These are phyloP conservation scores for Tillandsia leiboldiana DNA, from an alignment of 176 grass and related monocot species.

Conservation along the genomic window DNA sequence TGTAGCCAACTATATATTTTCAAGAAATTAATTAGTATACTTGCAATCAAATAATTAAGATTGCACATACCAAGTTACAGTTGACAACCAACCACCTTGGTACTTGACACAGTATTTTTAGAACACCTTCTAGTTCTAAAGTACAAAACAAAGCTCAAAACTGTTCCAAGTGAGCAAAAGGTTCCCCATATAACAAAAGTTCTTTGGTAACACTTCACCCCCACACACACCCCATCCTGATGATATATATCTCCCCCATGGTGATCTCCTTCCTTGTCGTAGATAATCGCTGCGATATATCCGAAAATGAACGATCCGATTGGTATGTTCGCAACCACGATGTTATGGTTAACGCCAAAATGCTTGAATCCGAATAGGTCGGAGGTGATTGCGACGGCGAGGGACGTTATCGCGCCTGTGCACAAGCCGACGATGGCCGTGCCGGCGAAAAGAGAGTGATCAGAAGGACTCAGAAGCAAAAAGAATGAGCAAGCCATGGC, in stretches of 20 bases:
- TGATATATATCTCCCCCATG: background rate
- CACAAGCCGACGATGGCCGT: no score
- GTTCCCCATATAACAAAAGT: slow-evolving; percentile 7
- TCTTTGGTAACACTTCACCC: background rate
- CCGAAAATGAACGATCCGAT: slow-evolving; percentile 8
- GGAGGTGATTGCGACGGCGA: slow-evolving; percentile 12
- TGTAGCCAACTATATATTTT: no score
- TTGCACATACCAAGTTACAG: no score
- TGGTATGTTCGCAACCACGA: slow-evolving; percentile 4
- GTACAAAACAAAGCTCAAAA: slow-evolving; percentile 14
- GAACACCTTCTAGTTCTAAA: slow-evolving; percentile 14
- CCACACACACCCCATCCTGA: background rate
- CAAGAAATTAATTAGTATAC: no score
- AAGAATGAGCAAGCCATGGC: slow-evolving; percentile 12
- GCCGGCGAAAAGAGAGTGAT: background rate
- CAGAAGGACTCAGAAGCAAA: slow-evolving; percentile 9
- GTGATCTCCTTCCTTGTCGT: background rate
- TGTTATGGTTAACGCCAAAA: slow-evolving; percentile 7
- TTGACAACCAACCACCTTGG: no score
- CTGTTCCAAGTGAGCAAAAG: slow-evolving; percentile 3
- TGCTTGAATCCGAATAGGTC: slow-evolving; percentile 13
- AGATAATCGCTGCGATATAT: background rate
- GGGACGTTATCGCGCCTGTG: slow-evolving; percentile 11
- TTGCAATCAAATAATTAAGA: no score
- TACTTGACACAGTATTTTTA: no score